Conservation (phyloP, 2,329 filamentous ascomycete species). For the Madurella fahalii region DNA sequence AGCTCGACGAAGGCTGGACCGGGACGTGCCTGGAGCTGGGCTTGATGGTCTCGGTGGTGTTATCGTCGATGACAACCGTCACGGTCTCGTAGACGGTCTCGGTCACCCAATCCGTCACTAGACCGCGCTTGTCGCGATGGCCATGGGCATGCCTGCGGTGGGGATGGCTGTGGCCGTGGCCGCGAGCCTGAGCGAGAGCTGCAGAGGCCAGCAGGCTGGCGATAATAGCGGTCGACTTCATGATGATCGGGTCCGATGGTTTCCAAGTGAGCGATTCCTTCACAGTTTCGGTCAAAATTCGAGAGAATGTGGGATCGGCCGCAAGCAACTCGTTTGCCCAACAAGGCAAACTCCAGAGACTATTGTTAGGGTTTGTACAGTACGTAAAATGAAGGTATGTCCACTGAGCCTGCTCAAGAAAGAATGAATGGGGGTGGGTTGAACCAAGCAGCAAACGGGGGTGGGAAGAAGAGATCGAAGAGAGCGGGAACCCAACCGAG, state of each 20-base stretch:
- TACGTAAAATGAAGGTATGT: conserved; percentile 19
- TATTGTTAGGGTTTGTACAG: not conserved
- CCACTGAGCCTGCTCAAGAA: conserved; percentile 24
- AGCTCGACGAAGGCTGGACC: conserved; percentile 1
- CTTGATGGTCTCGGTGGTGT: conserved; percentile 43
- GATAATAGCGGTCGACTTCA: conserved; percentile 42
- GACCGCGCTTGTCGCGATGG: conserved; percentile 37
- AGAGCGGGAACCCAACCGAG: not conserved
- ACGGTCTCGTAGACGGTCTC: conserved; percentile 51
- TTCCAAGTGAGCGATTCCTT: not conserved
- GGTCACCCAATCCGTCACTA: conserved; percentile 43
- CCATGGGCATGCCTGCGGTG: conserved; percentile 34
- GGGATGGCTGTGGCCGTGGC: conserved; percentile 26
- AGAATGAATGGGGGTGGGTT: conserved; percentile 22
- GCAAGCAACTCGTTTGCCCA: not conserved
- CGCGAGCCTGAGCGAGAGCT: conserved; percentile 46
- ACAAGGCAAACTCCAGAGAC: not conserved
- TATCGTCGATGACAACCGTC: conserved; percentile 46
- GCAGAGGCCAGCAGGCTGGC: conserved; percentile 42
- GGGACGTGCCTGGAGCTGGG: conserved; percentile 26
- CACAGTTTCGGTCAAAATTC: not conserved
- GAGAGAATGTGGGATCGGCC: not conserved
- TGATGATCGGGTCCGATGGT: conserved; percentile 27
- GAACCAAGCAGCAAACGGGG: conserved; percentile 11
- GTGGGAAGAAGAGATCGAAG: conserved; percentile 3